Conservation (phyloP, 805 yeast genomes). For the Candida ulmi region DNA sequence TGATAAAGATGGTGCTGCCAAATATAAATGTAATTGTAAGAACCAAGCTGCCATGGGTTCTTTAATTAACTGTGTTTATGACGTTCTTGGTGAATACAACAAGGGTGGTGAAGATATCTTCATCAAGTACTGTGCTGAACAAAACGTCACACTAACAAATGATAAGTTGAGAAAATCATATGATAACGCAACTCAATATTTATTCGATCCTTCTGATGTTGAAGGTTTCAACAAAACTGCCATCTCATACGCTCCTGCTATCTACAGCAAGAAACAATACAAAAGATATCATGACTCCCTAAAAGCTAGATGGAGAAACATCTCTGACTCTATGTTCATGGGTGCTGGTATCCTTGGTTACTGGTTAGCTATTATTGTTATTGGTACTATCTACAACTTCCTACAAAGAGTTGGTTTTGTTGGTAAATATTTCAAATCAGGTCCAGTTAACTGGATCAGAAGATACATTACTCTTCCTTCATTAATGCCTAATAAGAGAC, state of each 20-base stretch:
- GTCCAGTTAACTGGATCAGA: conserved; percentile 12
- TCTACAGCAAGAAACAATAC: conserved; percentile 23
- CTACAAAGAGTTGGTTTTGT: conserved; percentile 13
- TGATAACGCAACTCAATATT: conserved; percentile 39
- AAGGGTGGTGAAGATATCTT: conserved; percentile 16
- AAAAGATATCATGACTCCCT: conserved; percentile 20
- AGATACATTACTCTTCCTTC: conserved; percentile 15
- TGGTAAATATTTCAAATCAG: conserved; percentile 9
- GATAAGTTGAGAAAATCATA: conserved; percentile 31
- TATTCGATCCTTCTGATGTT: conserved; percentile 27
- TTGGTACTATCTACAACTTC: conserved; percentile 30
- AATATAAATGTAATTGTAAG: conserved; percentile 22
- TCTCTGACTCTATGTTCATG: conserved; percentile 36
- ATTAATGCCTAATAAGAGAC: conserved; percentile 11
- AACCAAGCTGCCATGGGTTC: conserved; percentile 27
- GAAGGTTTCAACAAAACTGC: conserved; percentile 30
- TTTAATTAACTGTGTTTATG: conserved; percentile 24
- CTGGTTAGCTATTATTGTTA: conserved; percentile 40
- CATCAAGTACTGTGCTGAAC: conserved; percentile 22
- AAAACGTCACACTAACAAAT: conserved; percentile 24
- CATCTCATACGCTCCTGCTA: conserved; percentile 32
- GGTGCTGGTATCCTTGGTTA: conserved; percentile 43
- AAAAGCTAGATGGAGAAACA: conserved; percentile 28
- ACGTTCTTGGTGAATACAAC: conserved; percentile 9
- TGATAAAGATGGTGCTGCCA: conserved; percentile 12